Evolutionary conservation across 1,284 basidiomycete genomes (phyloP), one percentile per base, ranked within the genome.

Genomic region (Puccinia horiana): DNA sequence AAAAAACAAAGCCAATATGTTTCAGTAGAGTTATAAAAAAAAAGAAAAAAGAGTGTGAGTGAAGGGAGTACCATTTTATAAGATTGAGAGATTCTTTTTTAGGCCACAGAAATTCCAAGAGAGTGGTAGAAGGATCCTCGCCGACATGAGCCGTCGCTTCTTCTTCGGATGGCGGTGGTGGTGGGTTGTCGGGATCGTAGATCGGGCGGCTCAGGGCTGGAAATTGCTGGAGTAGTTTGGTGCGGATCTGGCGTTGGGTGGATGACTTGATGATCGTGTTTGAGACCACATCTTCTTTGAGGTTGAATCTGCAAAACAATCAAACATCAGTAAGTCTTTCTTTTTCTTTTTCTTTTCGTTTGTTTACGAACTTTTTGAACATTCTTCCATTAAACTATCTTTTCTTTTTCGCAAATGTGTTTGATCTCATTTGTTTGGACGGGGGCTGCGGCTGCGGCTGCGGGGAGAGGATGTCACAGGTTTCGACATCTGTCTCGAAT

Each of bases 251-350:
- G 86, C 97, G 90, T 87, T 98, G 96, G 11, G 95, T 92, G 12
- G 95, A 98, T 42, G 94, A 93, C 88, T 99, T 99, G 84, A 98
- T 91, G 80, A 93, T 93, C n/a, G 95, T 96, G 85, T 96, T 94
- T 35, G 93, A 92, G 56, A 94, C 90, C 83, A 99, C 91, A 86
- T 99, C 96, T 49, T 92, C 92, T 83, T 94, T 92, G 26, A 93
- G 90, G 80, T 89, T 90, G 88, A 97, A 97, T 88, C 95, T 96
- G 32, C 20, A 65, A 35, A 32, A 9, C 32, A 26, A 44, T 42
- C n/a, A 23, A 20, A 44, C 23, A 42, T 76, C 18, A 61, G 26
- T 63, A 44, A 18, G 6, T 40, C 26, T 6, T 65, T 23, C 9
- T 37, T 23, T 63, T 49, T 29, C 4, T 2, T 40, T 9, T 61